These are phyloP conservation scores for Baffinella frigidus DNA, from an alignment of 208 protist genomes.

Conservation along the genomic window DNA sequence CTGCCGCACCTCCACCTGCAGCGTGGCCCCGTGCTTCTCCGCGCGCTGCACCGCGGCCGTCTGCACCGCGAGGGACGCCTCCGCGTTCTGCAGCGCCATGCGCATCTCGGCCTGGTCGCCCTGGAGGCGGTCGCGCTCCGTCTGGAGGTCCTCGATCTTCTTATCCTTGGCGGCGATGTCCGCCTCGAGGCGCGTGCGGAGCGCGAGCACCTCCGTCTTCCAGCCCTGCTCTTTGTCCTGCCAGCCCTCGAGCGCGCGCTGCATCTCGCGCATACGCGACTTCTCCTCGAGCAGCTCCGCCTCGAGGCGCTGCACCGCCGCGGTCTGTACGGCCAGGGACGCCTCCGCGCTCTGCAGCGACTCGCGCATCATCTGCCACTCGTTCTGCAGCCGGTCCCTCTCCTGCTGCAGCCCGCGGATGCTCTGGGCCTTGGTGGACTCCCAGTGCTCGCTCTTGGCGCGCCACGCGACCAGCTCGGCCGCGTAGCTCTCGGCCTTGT, in stretches of 20 bases:
- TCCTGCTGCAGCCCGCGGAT: background rate
- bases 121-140: background rate
- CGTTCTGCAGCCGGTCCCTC: background rate
- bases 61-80: slow-evolving; percentile 30
- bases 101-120: background rate
- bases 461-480: slow-evolving; percentile 33
- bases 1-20: background rate
- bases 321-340: slow-evolving; percentile 37
- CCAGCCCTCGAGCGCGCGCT: background rate
- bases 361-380: slow-evolving; percentile 54
- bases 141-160: background rate
- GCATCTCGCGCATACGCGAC: background rate
- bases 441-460: slow-evolving; percentile 30
- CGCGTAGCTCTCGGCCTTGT: background rate
- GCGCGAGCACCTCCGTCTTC: slow-evolving; percentile 7
- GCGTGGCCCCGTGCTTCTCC: background rate
- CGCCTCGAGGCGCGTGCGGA: background rate
- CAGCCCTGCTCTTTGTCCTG: background rate
- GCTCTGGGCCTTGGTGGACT: slow-evolving; percentile 32
- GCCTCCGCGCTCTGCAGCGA: slow-evolving; percentile 20
- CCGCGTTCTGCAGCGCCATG: background rate
- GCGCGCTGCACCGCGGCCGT: slow-evolving; percentile 1
- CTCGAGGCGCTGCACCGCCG: background rate
- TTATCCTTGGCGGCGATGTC: background rate
- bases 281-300: background rate